Percentiles rank a stretch among this genome's conserved stretches.
phyloP scores from a whole-genome alignment of 1,139 yeast species.

The Yamadazyma blattariae region DNA sequence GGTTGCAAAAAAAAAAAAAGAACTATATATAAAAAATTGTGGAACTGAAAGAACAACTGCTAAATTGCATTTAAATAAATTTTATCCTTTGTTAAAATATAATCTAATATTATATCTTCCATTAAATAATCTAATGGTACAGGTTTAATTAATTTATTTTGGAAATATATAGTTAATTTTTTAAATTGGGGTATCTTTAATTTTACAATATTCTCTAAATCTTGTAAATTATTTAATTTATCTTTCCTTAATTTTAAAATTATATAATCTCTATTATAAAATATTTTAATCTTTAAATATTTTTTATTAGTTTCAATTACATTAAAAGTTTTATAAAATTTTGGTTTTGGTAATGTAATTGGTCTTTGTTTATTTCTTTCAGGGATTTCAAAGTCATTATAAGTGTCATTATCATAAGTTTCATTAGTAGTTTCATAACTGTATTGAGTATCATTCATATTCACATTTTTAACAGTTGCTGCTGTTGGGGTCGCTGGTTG shows the following conservation, averaged over 20 bases:
- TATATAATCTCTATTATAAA: conserved; percentile 11
- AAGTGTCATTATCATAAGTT: too few species aligned
- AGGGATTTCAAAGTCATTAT: background rate
- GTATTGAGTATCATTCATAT: too few species aligned
- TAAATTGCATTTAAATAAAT: conserved; percentile 19
- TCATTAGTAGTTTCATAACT: too few species aligned
- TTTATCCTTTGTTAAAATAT: conserved; percentile 24
- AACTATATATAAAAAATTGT: too few species aligned
- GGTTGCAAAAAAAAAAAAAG: too few species aligned
- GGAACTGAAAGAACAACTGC: too few species aligned
- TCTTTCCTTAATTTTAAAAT: conserved; percentile 27
- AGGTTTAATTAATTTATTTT: conserved; percentile 22
- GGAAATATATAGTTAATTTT: conserved; percentile 23
- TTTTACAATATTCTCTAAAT: conserved; percentile 25
- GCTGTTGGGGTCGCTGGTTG: too few species aligned
- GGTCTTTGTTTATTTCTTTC: too few species aligned
- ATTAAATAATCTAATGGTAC: conserved; percentile 19
- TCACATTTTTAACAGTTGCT: background rate
- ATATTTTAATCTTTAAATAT: conserved; percentile 21
- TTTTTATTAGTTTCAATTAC: background rate
- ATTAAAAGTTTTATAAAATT: conserved; percentile 3
- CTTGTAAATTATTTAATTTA: conserved; percentile 21
- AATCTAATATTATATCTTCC: conserved; percentile 24
- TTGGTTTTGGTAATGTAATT: conserved; percentile 1
- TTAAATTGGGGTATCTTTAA: conserved; percentile 17